Conservation (phyloP, 805 yeast genomes). For the Jamesozyma hellenica region DNA sequence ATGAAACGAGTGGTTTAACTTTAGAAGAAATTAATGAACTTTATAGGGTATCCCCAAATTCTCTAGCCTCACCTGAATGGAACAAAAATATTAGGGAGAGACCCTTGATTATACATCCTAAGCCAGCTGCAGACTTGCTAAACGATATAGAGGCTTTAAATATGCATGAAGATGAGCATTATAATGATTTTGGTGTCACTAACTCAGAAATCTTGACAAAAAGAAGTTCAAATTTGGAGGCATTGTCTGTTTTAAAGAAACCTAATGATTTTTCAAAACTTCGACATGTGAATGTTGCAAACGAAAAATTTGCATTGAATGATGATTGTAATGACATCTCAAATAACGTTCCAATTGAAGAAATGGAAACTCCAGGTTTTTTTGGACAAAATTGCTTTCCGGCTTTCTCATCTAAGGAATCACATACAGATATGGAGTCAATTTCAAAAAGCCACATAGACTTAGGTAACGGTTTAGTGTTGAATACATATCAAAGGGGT, state of each 20-base stretch:
- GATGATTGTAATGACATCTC: too few species aligned
- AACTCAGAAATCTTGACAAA: too few species aligned
- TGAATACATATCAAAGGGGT: constrained; percentile 29
- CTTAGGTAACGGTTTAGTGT: constrained; percentile 29
- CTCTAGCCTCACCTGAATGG: constrained; percentile 42
- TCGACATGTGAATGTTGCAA: too few species aligned
- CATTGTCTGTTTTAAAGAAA: background rate
- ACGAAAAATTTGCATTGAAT: too few species aligned
- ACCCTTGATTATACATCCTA: constrained; percentile 3
- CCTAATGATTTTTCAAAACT: too few species aligned
- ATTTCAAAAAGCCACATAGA: constrained; percentile 18
- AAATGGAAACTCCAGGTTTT: too few species aligned
- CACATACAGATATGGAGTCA: background rate
- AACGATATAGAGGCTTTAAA: constrained; percentile 5
- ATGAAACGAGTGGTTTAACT: constrained; percentile 71
- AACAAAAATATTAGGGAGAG: constrained; percentile 18
- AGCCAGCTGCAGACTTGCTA: constrained; percentile 6
- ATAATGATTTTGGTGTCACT: too few species aligned
- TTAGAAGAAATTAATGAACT: constrained; percentile 75
- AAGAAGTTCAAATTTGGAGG: too few species aligned
- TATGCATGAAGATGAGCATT: background rate
- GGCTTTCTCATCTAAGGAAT: too few species aligned
- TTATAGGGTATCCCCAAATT: constrained; percentile 50
- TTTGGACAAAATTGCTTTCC: too few species aligned
- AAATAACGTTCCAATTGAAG: too few species aligned